Base-by-base conservation (phyloP, 139 green algal genomes). In the Coelastrella sp. region DNA sequence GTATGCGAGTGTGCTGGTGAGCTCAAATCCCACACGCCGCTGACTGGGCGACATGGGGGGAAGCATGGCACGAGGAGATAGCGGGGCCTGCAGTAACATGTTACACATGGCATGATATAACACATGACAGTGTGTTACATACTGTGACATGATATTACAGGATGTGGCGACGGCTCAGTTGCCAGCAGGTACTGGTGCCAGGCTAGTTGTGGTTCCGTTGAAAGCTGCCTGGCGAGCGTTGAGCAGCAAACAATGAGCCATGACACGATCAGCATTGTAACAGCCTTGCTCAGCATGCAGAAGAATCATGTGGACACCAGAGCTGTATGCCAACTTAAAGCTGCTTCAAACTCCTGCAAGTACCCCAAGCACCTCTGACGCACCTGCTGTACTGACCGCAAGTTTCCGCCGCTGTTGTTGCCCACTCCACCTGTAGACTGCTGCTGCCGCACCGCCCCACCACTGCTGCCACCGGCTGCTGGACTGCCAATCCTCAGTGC, bases 1-100 rank as follows among this genome's bases (percentile, higher is more conserved):
- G 14, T 14, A 14, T 58, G 74, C 74, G 14, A 80, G 9, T 57
- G 24, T 80, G 25, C 63, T 78, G 63, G 19, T 66, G 20, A 78
- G 35, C 49, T 80, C 84, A 68, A 81, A 68, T 10, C 84, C 84
- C 68, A 80, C 84, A 11, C 85, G 22, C 20, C 73, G 59, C 73
- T 90, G 85, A 78, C 85, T 90, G 22, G 85, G 85, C 6, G 85
- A 90, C 85, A 90, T 90, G 35, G 85, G 85, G 4, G 85, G 85
- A n/a, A 63, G 58, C 58, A 84, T 24, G 24, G n/a, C 73, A 6
- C 85, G 73, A 11, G 85, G 85, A 68, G 72, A 84, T n/a, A 90
- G 14, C 17, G 56, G 70, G 8, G 27, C 1, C 84, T 89, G 84
- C 25, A 83, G 24, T 15, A 7, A 27, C n/a, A 61, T 49, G 35